Conservation (phyloP, 1,284 basidiomycete species). For the Microbotryum silenes-acaulis region DNA sequence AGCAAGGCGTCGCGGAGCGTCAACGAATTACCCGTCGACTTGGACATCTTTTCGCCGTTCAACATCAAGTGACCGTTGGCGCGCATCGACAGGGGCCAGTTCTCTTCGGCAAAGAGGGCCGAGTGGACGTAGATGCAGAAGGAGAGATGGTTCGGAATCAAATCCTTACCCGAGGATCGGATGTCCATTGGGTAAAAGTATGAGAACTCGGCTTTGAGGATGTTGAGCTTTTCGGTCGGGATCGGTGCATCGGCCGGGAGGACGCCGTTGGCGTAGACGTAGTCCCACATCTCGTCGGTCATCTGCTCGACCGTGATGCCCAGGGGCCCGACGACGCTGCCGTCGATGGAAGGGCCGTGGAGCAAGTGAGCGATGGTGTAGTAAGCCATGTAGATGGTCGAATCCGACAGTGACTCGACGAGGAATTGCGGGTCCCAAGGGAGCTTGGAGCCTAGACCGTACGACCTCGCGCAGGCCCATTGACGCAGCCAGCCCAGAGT, state of each 20-base stretch:
- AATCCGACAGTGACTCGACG: constrained; percentile 94
- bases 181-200: constrained; percentile 99
- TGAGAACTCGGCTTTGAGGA: constrained; percentile 76
- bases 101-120: constrained; percentile 86
- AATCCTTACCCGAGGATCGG: constrained; percentile 96
- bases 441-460: constrained; percentile 89
- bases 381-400: constrained; percentile 98
- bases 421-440: constrained; percentile 97
- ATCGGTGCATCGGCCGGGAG: constrained; percentile 62
- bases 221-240: constrained; percentile 67
- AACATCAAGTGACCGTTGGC: constrained; percentile 96
- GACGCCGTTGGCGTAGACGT: constrained; percentile 69
- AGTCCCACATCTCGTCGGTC: constrained; percentile 97
- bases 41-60: constrained; percentile 99
- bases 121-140: constrained; percentile 93
- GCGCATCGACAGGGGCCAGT: constrained; percentile 87
- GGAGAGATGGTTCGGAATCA: constrained; percentile 93
- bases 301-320: constrained; percentile 83
- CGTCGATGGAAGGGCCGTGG: constrained; percentile 71
- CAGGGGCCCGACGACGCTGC: constrained; percentile 69
- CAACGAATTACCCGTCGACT: constrained; percentile 85
- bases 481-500: constrained; percentile 93
- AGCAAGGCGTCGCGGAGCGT: constrained; percentile 67
- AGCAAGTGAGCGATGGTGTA: constrained; percentile 89
- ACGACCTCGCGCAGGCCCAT: constrained; percentile 97